These are phyloP conservation scores for Prunus yedoensis DNA, from an alignment of 331 rosid species.

Conservation along the genomic window DNA sequence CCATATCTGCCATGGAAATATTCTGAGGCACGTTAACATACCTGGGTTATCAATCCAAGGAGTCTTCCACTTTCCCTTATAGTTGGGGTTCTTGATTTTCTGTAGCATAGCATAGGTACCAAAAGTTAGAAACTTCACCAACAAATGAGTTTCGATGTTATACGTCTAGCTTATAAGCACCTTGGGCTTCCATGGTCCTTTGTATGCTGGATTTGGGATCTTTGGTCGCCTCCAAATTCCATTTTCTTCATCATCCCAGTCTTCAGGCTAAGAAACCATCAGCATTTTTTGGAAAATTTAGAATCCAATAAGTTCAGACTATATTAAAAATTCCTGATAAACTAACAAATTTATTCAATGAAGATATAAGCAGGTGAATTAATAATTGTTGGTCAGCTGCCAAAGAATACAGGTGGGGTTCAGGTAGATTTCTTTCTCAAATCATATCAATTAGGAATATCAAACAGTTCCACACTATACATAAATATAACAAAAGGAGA, in stretches of 20 bases:
- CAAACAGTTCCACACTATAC: background rate
- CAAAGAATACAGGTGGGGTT: background rate
- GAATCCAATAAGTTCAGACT: background rate
- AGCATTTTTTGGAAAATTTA: constrained; percentile 2
- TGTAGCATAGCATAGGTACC: constrained; percentile 33
- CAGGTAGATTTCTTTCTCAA: background rate
- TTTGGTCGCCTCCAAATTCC: constrained; percentile 77
- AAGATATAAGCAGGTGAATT: background rate
- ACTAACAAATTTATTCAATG: background rate
- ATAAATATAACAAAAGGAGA: background rate
- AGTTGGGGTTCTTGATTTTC: constrained; percentile 93
- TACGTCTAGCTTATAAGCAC: constrained; percentile 35
- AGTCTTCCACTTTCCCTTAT: constrained; percentile 91
- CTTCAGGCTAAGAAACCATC: constrained; percentile 50
- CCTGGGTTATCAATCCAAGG: constrained; percentile 96
- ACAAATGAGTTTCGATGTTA: constrained; percentile 22
- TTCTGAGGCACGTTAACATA: constrained; percentile 26
- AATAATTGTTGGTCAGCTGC: background rate
- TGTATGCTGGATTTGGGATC: constrained; percentile 83
- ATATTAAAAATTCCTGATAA: background rate
- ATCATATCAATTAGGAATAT: constrained; percentile 16
- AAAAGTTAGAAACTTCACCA: constrained; percentile 21
- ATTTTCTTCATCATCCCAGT: constrained; percentile 84
- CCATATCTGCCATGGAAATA: background rate
- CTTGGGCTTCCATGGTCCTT: constrained; percentile 92